A percentile compares a stretch with the other conserved stretches of the same genome.
Conservation (phyloP, 139 green algal genomes). For the Auxenochlorella protothecoides region DNA sequence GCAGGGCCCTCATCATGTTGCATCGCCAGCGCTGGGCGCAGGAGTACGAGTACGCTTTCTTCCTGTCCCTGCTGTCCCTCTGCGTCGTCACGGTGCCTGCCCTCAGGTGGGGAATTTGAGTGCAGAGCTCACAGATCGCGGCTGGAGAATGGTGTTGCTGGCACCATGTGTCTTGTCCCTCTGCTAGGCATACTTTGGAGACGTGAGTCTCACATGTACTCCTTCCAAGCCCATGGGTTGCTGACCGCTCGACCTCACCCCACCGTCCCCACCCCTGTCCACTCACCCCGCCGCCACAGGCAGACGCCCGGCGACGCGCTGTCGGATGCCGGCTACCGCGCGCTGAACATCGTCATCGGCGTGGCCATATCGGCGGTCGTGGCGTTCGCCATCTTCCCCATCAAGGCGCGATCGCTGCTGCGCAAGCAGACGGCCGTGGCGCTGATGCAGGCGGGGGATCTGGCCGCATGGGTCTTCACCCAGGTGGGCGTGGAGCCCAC, state of each 20-base stretch:
- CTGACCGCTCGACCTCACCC: neutral
- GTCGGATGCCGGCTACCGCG: neutral
- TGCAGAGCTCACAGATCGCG: no score
- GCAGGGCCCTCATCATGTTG: no score
- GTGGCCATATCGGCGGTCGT: neutral
- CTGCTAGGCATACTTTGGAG: no score
- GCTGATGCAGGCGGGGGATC: conserved; percentile 1
- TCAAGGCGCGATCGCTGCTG: conserved; percentile 6
- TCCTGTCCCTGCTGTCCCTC: no score
- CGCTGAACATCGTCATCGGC: conserved; percentile 6
- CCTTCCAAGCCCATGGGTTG: neutral
- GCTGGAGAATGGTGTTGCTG: neutral
- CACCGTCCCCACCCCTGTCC: neutral
- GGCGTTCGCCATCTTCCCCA: conserved; percentile 8
- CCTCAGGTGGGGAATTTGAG: no score
- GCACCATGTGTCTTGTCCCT: neutral
- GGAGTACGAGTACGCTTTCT: no score
- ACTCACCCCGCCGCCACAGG: neutral
- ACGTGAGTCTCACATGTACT: neutral
- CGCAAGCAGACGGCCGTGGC: conserved; percentile 4
- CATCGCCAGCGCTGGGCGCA: no score
- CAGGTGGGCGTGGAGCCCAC: conserved; percentile 6
- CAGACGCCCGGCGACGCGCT: neutral
- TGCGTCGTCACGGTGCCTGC: no score
- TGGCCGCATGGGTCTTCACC: conserved; percentile 4